phyloP scores from a whole-genome alignment of 305 asterid genomes.

The Solanum hybrid region DNA sequence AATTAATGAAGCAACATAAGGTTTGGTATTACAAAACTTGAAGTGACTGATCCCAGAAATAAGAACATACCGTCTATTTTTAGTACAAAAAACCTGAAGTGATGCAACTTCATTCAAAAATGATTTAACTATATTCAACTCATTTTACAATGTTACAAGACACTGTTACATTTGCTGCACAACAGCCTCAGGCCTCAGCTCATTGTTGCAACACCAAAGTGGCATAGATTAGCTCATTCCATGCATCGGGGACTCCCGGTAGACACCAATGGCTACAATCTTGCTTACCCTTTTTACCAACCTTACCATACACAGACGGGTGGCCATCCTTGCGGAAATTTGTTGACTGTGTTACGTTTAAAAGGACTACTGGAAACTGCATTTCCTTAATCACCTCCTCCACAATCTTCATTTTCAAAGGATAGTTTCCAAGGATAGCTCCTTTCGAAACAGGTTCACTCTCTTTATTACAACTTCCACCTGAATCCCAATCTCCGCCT shows the following conservation, averaged over 20 bases:
- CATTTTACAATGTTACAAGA: background rate
- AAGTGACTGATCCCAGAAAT: background rate
- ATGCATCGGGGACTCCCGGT: conserved; percentile 91
- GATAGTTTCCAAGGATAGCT: conserved; percentile 58
- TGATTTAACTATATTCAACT: background rate
- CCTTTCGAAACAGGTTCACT: conserved; percentile 58
- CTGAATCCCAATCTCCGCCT: conserved; percentile 99
- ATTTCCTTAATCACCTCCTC: conserved; percentile 55
- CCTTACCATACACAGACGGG: conserved; percentile 84
- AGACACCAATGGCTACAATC: conserved; percentile 99
- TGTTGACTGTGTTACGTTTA: conserved; percentile 68
- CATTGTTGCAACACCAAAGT: conserved; percentile 38
- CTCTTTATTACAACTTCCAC: conserved; percentile 79
- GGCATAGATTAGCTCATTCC: conserved; percentile 92
- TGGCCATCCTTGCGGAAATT: conserved; percentile 91
- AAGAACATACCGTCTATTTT: background rate
- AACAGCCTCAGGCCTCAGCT: conserved; percentile 6
- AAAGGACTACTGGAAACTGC: conserved; percentile 43
- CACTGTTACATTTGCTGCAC: background rate
- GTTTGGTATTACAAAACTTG: background rate
- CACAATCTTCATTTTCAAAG: conserved; percentile 67
- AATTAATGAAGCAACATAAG: background rate
- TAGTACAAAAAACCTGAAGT: background rate
- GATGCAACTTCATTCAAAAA: background rate
- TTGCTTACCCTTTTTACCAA: conserved; percentile 56